Conservation (phyloP, 257 asterid genomes). For the Cordia subcordata region DNA sequence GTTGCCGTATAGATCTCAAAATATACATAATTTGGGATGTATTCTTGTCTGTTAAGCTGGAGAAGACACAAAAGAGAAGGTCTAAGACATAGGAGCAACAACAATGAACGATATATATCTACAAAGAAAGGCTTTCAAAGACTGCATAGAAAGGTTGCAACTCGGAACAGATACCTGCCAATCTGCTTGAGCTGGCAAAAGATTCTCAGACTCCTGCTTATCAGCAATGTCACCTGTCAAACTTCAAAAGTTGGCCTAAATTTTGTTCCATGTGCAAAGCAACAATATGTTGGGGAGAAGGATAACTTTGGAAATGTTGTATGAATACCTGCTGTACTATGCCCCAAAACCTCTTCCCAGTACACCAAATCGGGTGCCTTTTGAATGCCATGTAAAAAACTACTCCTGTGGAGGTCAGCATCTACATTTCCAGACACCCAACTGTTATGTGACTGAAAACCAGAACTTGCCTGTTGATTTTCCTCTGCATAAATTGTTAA, state of each 20-base stretch:
- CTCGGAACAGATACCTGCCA: slow-evolving; percentile 47
- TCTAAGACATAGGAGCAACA: too few relatives aligned
- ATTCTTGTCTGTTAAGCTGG: too few relatives aligned
- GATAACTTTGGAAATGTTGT: background rate
- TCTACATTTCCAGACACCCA: slow-evolving; percentile 19
- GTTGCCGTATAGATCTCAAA: too few relatives aligned
- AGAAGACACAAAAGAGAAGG: too few relatives aligned
- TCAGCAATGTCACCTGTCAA: slow-evolving; percentile 52
- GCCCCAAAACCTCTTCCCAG: slow-evolving; percentile 52
- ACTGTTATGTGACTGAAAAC: slow-evolving; percentile 42
- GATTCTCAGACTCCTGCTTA: slow-evolving; percentile 39
- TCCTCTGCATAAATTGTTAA: background rate
- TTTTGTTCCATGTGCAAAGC: too few relatives aligned
- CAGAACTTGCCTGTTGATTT: slow-evolving; percentile 27
- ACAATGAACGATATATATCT: too few relatives aligned
- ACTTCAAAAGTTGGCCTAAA: slow-evolving; percentile 7
- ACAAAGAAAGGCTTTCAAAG: too few relatives aligned
- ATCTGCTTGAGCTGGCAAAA: slow-evolving; percentile 40
- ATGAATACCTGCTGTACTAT: slow-evolving; percentile 42
- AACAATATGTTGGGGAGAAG: too few relatives aligned
- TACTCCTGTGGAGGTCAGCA: slow-evolving; percentile 42
- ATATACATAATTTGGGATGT: too few relatives aligned
- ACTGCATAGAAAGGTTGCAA: too few relatives aligned
- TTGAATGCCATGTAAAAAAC: slow-evolving; percentile 33
- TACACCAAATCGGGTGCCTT: slow-evolving; percentile 38